phyloP scores from a whole-genome alignment of 176 grass and related monocot genomes.

The Coix lacrymajobi region DNA sequence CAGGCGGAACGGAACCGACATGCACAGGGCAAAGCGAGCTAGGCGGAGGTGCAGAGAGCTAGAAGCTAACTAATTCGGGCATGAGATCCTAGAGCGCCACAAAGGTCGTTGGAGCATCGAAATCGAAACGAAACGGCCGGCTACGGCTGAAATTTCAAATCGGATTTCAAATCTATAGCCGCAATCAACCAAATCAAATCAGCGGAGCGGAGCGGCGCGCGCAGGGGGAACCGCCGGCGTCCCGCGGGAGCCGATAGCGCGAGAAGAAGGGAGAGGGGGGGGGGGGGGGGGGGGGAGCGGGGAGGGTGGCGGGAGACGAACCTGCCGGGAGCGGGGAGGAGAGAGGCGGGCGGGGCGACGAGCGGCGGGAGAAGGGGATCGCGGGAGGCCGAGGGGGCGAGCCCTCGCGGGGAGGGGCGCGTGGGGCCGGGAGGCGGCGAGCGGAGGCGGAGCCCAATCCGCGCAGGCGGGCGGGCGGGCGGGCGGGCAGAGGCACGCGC shows the following conservation, averaged over 20 bases:
- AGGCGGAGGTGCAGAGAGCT: not conserved
- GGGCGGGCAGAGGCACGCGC: not conserved
- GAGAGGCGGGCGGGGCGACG: not conserved
- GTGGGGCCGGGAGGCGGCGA: conserved; percentile 1
- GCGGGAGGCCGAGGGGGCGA: not conserved
- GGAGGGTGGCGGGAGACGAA: not conserved
- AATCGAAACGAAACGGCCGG: not conserved
- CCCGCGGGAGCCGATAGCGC: not conserved
- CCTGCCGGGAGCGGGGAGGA: not conserved
- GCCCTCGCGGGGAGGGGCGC: conserved; percentile 6
- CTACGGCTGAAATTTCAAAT: not conserved
- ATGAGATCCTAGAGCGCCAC: not conserved
- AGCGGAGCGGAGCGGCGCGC: not conserved
- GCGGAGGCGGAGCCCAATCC: conserved; percentile 4
- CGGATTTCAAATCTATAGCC: not conserved
- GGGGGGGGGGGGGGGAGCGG: not conserved
- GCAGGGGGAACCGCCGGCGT: not conserved
- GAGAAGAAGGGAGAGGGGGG: not conserved
- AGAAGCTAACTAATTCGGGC: not conserved
- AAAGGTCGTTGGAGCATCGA: not conserved
- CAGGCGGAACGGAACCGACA: not conserved
- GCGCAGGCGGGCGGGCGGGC: not conserved
- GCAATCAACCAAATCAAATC: not conserved
- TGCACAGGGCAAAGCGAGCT: not conserved
- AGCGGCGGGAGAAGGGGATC: not conserved